Conservation (phyloP, 2,329 filamentous ascomycete genomes). For the Verticillium alfalfae region DNA sequence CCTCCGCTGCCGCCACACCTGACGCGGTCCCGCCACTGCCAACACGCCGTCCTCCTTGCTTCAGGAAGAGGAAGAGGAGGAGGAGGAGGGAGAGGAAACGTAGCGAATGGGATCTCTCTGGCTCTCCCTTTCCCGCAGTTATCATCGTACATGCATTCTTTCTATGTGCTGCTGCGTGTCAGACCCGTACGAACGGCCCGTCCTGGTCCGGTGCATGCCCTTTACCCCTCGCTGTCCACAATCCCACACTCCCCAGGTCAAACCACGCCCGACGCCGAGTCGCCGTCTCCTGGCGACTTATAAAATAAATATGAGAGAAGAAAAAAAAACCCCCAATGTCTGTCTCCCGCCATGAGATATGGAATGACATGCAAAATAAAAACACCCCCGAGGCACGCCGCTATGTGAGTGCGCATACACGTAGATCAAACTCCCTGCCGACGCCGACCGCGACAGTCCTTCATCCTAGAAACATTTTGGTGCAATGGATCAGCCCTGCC, state of each 20-base stretch:
- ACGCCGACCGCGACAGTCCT: background rate
- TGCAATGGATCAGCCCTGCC: background rate
- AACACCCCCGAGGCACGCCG: background rate
- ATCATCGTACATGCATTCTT: background rate
- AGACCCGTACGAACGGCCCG: background rate
- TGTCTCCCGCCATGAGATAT: background rate
- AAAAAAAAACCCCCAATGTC: background rate
- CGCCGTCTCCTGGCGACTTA: background rate
- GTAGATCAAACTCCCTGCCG: background rate
- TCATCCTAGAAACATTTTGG: background rate
- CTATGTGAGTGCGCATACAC: background rate
- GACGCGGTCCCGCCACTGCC: background rate
- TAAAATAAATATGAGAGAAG: too few species aligned
- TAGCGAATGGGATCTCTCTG: too few species aligned
- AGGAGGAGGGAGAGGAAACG: too few species aligned
- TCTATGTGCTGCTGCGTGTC: background rate
- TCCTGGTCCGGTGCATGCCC: background rate
- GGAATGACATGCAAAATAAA: background rate
- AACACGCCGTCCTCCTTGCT: too few species aligned
- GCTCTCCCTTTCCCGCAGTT: too few species aligned
- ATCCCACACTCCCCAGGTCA: background rate
- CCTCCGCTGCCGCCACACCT: background rate
- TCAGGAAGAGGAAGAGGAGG: too few species aligned
- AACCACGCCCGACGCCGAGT: background rate
- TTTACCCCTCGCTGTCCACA: background rate